Base-by-base conservation (phyloP, 108 stramenopile species). In the Discostella stelligeroides region DNA sequence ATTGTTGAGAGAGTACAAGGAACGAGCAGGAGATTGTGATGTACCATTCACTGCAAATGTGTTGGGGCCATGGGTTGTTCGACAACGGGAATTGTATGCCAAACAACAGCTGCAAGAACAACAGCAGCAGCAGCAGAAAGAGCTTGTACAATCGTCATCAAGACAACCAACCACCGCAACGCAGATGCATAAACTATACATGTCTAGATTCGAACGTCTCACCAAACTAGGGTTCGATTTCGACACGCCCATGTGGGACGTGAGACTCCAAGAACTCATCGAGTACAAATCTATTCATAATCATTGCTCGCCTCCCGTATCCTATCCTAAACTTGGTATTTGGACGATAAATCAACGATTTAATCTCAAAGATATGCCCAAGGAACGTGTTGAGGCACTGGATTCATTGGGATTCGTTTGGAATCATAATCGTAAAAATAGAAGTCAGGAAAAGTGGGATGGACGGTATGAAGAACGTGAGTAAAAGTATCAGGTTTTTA, bases 371-470 rank as follows among this genome's bases (percentile, higher is more conserved):
- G 70, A 75, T 30, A 81, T 81, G 80, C 57, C 68, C 1, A 63
- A 70, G 46, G 74, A 81, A 57, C 46, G 80, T 12, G 40, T 70
- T 17, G 57, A 27, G 18, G 80, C 74, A 5, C 30, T 81, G 27
- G 80, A 81, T 60, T 57, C 80, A 7, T 2, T 81, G 20, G 80
- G 80, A 7, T 81, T 81, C 30, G 66, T 81, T 38, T 81, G 80
- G 80, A 79, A 79, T 72, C 77, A 79, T 24, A 72, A 79, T 37
- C 66, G 78, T 9, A 72, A 72, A 41, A 56, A 39, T 5, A 63
- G 71, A n/a, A 67, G 47, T 24, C 46, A 79, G 37, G 59, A 47
- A 1, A 63, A 47, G 20, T 72, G 78, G 78, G 60, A 72, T 41
- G 11, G 29, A 23, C 43, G 54, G 23, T 79, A 68, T 30, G 40